Base-by-base conservation (phyloP, 2,329 filamentous ascomycete species). In the Madurella mycetomatis region DNA sequence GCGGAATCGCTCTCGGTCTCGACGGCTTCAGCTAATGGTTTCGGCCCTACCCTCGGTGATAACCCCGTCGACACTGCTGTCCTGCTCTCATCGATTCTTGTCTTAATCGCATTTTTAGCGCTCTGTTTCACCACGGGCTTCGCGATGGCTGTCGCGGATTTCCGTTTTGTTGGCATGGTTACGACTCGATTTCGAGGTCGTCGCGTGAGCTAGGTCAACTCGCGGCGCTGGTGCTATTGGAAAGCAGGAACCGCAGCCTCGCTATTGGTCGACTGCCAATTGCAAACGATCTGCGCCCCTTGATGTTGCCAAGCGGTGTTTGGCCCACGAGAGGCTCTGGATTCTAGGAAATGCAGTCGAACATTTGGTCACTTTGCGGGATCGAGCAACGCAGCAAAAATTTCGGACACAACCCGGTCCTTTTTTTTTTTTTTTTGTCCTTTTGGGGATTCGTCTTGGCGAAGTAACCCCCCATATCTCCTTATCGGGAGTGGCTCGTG, bases 81-180 rank as follows among this genome's bases (percentile, higher is more conserved):
- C 62, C 73, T 77, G n/a, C 77, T 75, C 66, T 86, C 82, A 67
- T 85, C 79, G 56, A 86, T 76, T 53, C 72, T 75, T 41, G 72
- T 69, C 65, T 77, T 82, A 45, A 72, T 69, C 2, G 74, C 64
- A 16, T 73, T 67, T 66, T 80, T 82, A 54, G 80, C 80, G 65
- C 73, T 77, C 52, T 76, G 72, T 67, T 76, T 80, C 56, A 80
- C 72, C 13, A 75, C 72, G 0, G 83, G 83, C 55, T 77, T 71
- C 54, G 79, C 80, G 64, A 86, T 73, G 70, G 79, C 79, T 59
- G 76, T 74, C 56, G 80, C 72, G 54, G 77, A 73, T 76, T 84
- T 86, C 67, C 82, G 75, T 70, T 83, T 86, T 43, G 81, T 79
- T 57, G 82, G 81, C 78, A 84, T 83, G 57, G 57, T 67, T 50